These are phyloP conservation scores for Camellia japonica DNA, from an alignment of 148 eudicot genomes.

Conservation along the genomic window DNA sequence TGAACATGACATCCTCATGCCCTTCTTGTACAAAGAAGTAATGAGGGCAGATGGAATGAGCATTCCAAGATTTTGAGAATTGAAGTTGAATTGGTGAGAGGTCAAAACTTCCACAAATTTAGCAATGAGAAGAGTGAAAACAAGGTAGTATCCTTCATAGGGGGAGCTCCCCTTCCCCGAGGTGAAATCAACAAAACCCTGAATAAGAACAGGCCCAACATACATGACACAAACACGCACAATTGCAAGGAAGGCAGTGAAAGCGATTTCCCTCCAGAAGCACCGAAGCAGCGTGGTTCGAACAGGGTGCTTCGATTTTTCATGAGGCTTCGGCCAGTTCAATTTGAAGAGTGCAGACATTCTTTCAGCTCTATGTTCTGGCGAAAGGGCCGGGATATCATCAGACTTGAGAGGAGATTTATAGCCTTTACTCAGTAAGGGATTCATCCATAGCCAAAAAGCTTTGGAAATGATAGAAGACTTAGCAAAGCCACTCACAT, in stretches of 20 bases:
- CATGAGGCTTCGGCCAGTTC: constrained; percentile 75
- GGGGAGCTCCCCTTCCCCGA: constrained; percentile 62
- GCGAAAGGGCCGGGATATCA: constrained; percentile 77
- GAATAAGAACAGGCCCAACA: constrained; percentile 76
- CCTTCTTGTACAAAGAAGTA: constrained; percentile 83
- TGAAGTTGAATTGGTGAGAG: constrained; percentile 83
- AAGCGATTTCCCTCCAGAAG: constrained; percentile 68
- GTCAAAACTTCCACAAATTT: constrained; percentile 69
- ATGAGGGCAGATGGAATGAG: constrained; percentile 70
- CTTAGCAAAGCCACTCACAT: constrained; percentile 54
- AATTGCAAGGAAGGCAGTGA: constrained; percentile 80
- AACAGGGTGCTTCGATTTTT: constrained; percentile 73
- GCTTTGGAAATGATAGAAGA: constrained; percentile 68
- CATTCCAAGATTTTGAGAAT: constrained; percentile 86
- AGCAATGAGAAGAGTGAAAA: constrained; percentile 55
- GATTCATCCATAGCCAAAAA: constrained; percentile 87
- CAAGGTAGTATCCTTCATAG: constrained; percentile 81
- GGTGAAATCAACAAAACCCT: constrained; percentile 66
- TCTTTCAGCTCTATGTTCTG: constrained; percentile 64
- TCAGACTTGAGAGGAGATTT: constrained; percentile 51
- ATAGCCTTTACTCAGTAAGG: constrained; percentile 73
- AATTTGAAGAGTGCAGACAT: constrained; percentile 66
- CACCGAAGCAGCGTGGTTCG: constrained; percentile 64
- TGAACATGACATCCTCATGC: constrained; percentile 67
- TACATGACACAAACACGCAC: constrained; percentile 73